phyloP scores from a whole-genome alignment of 2,329 filamentous ascomycete species.

The Fusarium lateritium region DNA sequence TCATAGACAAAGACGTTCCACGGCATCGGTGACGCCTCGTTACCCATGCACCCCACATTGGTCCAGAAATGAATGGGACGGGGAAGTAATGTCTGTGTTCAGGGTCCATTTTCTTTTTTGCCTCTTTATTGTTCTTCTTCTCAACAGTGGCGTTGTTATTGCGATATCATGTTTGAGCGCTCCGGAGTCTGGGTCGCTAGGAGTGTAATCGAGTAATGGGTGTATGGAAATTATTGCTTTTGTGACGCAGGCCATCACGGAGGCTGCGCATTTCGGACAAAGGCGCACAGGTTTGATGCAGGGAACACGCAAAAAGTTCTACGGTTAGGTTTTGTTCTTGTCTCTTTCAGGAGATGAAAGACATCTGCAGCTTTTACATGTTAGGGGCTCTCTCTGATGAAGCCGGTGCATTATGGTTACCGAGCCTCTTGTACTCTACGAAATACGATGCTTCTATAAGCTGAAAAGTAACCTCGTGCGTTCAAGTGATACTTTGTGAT shows the following conservation, averaged over 20 bases:
- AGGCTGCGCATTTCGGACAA: conserved; percentile 25
- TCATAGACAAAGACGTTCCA: conserved; percentile 21
- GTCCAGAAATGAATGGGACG: conserved; percentile 1
- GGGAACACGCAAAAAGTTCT: conserved; percentile 36
- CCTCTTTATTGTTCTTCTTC: conserved; percentile 10
- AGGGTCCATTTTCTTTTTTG: not conserved
- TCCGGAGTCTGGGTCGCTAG: conserved; percentile 42
- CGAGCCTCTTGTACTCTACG: conserved; percentile 11
- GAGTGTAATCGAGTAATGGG: conserved; percentile 35
- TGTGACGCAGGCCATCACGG: conserved; percentile 23
- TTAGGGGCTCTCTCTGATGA: conserved; percentile 9
- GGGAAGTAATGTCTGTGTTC: conserved; percentile 10
- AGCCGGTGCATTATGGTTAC: conserved; percentile 10
- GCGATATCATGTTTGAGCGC: conserved; percentile 28
- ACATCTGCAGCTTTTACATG: conserved; percentile 2
- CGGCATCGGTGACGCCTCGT: conserved; percentile 26
- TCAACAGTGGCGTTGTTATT: conserved; percentile 38
- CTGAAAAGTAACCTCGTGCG: not conserved
- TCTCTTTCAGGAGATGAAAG: conserved; percentile 17
- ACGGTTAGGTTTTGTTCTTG: conserved; percentile 13
- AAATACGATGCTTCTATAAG: conserved; percentile 5
- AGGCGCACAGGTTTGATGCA: conserved; percentile 40
- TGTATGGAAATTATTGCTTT: conserved; percentile 23
- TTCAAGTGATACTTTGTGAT: not conserved
- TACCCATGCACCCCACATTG: conserved; percentile 20